phyloP scores from a whole-genome alignment of 1,139 yeast species.

The Suhomyces panamericanus region DNA sequence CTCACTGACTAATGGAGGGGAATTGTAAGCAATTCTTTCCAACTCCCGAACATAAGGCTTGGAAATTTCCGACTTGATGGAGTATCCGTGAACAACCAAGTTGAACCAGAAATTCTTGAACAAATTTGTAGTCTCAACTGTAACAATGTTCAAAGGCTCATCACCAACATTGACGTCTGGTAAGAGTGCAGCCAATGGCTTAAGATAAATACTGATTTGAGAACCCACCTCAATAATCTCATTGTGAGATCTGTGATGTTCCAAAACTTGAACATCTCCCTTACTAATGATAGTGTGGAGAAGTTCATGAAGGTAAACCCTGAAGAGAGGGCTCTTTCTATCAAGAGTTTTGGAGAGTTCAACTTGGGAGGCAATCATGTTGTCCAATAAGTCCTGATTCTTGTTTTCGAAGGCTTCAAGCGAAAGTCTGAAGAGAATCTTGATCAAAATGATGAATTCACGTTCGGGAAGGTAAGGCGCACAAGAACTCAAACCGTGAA shows the following conservation, averaged over 20 bases:
- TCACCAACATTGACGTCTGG: constrained; percentile 55
- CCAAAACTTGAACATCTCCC: constrained; percentile 80
- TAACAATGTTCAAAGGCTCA: constrained; percentile 38
- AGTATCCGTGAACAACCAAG: constrained; percentile 87
- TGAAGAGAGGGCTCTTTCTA: constrained; percentile 50
- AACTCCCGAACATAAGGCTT: constrained; percentile 49
- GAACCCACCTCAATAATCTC: constrained; percentile 78
- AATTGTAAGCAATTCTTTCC: constrained; percentile 73
- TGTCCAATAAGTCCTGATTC: constrained; percentile 33
- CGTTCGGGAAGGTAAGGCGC: constrained; percentile 59
- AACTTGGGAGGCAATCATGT: constrained; percentile 50
- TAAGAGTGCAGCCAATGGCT: constrained; percentile 73
- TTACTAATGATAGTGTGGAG: constrained; percentile 67
- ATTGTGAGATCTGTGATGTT: constrained; percentile 78
- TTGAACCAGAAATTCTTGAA: constrained; percentile 95
- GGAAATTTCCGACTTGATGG: constrained; percentile 58
- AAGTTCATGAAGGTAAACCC: constrained; percentile 62
- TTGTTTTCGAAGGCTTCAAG: constrained; percentile 36
- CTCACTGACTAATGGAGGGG: constrained; percentile 94
- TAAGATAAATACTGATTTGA: constrained; percentile 66
- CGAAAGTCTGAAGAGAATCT: constrained; percentile 44
- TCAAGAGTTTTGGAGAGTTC: constrained; percentile 51
- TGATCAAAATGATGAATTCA: constrained; percentile 57
- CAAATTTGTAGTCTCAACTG: constrained; percentile 50
- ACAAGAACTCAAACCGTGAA: constrained; percentile 58